A percentile compares a stretch with the other conserved stretches of the same genome.
Conservation (phyloP, 1,139 yeast genomes). For the Pichia sp. region DNA sequence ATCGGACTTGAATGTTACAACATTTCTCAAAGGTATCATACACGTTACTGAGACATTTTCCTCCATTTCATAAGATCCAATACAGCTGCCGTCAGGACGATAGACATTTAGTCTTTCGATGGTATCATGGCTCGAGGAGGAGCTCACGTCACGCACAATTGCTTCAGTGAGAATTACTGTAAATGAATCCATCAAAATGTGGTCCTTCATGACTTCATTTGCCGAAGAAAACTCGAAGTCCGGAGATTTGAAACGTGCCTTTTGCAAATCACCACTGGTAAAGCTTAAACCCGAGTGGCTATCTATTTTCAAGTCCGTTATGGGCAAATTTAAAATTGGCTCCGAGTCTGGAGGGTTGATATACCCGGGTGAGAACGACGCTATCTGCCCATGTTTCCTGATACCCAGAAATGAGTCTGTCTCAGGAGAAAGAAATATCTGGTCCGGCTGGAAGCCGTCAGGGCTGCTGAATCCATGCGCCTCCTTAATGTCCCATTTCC, state of each 20-base stretch:
- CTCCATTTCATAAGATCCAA: constrained; percentile 12
- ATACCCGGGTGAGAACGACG: background rate
- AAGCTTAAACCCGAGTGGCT: background rate
- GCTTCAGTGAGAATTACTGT: constrained; percentile 2
- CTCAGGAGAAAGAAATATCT: background rate
- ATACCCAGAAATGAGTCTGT: background rate
- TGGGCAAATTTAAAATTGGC: background rate
- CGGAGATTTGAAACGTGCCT: background rate
- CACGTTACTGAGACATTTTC: background rate
- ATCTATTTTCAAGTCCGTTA: background rate
- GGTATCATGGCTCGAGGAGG: background rate
- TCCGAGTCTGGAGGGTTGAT: background rate
- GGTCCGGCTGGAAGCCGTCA: background rate
- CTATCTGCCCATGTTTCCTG: background rate
- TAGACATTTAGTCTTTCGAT: constrained; percentile 3
- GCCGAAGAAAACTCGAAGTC: background rate
- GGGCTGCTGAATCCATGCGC: background rate
- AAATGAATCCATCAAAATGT: background rate
- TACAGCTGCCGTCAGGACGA: background rate
- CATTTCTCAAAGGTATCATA: background rate
- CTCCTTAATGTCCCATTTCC: background rate
- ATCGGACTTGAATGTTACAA: constrained; percentile 2
- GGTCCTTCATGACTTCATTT: background rate
- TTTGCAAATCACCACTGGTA: constrained; percentile 2
- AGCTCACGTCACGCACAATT: background rate